Conservation (phyloP, 106 monocot genomes). For the Platanthera zijinensis region DNA sequence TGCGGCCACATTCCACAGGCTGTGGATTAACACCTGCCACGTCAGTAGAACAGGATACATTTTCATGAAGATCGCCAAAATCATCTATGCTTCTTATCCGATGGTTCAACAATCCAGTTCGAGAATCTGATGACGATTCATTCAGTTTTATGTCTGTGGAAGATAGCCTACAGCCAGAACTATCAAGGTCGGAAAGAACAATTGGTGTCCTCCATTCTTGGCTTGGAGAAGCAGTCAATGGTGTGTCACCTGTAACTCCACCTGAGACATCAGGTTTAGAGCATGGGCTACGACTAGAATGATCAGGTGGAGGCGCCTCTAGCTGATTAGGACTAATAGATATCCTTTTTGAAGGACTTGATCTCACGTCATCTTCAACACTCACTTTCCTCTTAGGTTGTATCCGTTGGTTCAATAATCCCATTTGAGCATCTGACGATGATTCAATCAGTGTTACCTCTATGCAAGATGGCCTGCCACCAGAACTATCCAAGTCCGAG, state of each 20-base stretch:
- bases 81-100: not conserved
- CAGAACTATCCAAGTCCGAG: too few relatives aligned
- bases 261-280: too few relatives aligned
- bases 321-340: not conserved
- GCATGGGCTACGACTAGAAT: too few relatives aligned
- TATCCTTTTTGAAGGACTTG: not conserved
- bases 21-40: not conserved
- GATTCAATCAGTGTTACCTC: too few relatives aligned
- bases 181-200: not conserved
- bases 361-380: not conserved
- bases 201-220: not conserved
- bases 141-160: not conserved
- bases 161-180: not conserved
- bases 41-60: not conserved
- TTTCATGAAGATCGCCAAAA: not conserved
- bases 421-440: too few relatives aligned
- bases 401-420: too few relatives aligned
- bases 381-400: too few relatives aligned
- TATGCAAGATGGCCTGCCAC: not conserved
- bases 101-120: not conserved
- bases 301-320: slow-evolving; percentile 4
- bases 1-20: not conserved
- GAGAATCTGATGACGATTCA: slow-evolving; percentile 5
- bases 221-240: not conserved
- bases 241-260: too few relatives aligned